Base-by-base conservation (phyloP, 257 asterid genomes). In the Thymus quinquecostatus region DNA sequence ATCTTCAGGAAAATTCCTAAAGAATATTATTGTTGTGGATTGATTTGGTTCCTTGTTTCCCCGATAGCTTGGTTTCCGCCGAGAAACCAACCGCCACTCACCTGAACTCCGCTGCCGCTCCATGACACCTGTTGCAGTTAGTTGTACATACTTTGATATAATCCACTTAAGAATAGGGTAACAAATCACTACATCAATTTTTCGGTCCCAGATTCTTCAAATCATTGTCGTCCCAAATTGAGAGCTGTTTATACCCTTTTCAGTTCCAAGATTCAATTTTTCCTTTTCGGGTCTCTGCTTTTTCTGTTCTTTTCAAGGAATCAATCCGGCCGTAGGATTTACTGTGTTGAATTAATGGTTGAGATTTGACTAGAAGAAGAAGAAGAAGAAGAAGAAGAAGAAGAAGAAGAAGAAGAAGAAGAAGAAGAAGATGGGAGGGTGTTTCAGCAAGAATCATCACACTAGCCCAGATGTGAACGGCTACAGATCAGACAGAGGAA, bases 381-480 rank as follows among this genome's bases (percentile, higher is more conserved):
- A 21, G 21, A 21, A 21, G 21, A 32, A 12, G 34, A 11, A 60
- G 6, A 1, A 27, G 44, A 0, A 29, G 11, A 1, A 32, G 48
- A 0, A 41, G 6, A 1, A 1, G n/a, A 5, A 13, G 4, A 21
- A 21, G 21, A 32, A 12, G 34, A 11, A 60, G 6, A 1, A 27
- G 44, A 21, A 21, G 21, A 5, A 13, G 4, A 54, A 0, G 55
- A 82, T 82, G 86, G 86, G 97, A 21, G 91, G 86, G 29, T 90
- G 97, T 84, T 85, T 85, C 40, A 85, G 93, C 89, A 88, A 69
- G 77, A 76, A 75, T 56, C 77, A 81, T 43, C 11, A 76, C 70
- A 4, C 79, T 27, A 69, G 56, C 60, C 80, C 68, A 60, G 82
- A 71, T 75, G 70, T 48, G 38, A 75, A 85, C 67, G 83, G 82